Conservation (phyloP, 495 filamentous ascomycete species). For the Tuber umbilicatum region DNA sequence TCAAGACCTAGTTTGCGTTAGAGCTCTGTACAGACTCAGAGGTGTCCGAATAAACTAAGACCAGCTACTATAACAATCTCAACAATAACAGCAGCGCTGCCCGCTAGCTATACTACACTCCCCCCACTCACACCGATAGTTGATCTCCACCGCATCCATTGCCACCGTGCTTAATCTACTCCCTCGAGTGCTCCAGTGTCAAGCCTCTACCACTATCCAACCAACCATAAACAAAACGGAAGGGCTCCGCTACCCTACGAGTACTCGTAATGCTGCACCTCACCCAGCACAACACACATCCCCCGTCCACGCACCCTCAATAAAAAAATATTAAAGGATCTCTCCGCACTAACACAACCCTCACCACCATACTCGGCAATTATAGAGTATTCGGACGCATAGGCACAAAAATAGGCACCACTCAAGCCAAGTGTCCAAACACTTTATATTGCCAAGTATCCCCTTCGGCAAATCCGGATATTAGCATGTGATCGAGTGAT, state of each 20-base stretch:
- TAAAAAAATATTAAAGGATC: background rate
- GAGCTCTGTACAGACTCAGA: background rate
- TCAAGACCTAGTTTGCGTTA: background rate
- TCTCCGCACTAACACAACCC: background rate
- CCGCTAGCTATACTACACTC: background rate
- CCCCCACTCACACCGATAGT: background rate
- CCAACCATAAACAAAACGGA: background rate
- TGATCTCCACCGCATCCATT: background rate
- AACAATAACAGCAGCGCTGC: too few relatives aligned
- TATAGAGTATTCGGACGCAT: too few relatives aligned
- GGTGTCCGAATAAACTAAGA: background rate
- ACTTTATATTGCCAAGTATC: too few relatives aligned
- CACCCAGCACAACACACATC: background rate
- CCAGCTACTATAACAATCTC: background rate
- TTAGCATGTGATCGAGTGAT: conserved; percentile 5
- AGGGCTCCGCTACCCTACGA: background rate
- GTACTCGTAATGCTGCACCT: background rate
- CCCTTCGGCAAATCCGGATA: background rate
- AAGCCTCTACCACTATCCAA: background rate
- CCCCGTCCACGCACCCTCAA: background rate
- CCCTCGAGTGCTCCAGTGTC: background rate
- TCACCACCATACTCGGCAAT: background rate
- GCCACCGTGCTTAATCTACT: background rate
- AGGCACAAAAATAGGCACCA: too few relatives aligned
- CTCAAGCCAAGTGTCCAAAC: background rate